These are phyloP conservation scores for Astrothelium macrocarpum DNA, from an alignment of 495 filamentous ascomycete species.

Conservation along the genomic window DNA sequence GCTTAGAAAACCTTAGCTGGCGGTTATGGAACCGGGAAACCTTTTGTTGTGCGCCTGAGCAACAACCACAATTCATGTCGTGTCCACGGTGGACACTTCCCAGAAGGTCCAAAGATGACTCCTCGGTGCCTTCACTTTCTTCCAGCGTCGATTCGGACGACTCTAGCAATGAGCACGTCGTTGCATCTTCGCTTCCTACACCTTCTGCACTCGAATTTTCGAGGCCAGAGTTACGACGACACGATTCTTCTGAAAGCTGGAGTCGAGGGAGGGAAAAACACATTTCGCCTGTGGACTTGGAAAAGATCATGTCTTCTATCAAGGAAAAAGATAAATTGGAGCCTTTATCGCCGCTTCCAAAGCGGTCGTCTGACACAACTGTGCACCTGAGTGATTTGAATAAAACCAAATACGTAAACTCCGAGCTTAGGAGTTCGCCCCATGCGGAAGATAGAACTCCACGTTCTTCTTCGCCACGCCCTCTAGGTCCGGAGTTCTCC, in stretches of 20 bases:
- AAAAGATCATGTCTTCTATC: constrained; percentile 86
- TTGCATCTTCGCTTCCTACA: constrained; percentile 53
- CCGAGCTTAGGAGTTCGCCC: neutral
- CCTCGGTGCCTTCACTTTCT: constrained; percentile 68
- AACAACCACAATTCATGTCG: constrained; percentile 30
- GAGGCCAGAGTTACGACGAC: constrained; percentile 47
- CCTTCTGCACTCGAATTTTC: constrained; percentile 45
- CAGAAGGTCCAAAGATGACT: constrained; percentile 27
- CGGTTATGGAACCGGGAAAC: constrained; percentile 92
- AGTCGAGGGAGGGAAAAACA: constrained; percentile 75
- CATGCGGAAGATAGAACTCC: constrained; percentile 15
- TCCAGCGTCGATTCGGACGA: constrained; percentile 76
- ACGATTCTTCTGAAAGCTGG: constrained; percentile 42
- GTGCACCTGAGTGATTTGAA: constrained; percentile 29
- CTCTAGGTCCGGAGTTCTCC: constrained; percentile 27
- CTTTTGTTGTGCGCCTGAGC: constrained; percentile 78
- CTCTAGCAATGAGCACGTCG: constrained; percentile 62
- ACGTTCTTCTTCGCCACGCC: constrained; percentile 14
- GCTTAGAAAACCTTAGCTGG: constrained; percentile 94
- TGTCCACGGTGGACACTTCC: constrained; percentile 25
- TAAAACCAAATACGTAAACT: neutral
- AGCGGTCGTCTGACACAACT: constrained; percentile 35
- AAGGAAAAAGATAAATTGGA: constrained; percentile 65
- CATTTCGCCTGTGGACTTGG: constrained; percentile 75
- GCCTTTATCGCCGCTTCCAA: constrained; percentile 38